A percentile compares a stretch with the other conserved stretches of the same genome.
These are phyloP conservation scores for Cutaneotrichosporon sp. DNA, from an alignment of 1,284 basidiomycete species.

Conservation along the genomic window DNA sequence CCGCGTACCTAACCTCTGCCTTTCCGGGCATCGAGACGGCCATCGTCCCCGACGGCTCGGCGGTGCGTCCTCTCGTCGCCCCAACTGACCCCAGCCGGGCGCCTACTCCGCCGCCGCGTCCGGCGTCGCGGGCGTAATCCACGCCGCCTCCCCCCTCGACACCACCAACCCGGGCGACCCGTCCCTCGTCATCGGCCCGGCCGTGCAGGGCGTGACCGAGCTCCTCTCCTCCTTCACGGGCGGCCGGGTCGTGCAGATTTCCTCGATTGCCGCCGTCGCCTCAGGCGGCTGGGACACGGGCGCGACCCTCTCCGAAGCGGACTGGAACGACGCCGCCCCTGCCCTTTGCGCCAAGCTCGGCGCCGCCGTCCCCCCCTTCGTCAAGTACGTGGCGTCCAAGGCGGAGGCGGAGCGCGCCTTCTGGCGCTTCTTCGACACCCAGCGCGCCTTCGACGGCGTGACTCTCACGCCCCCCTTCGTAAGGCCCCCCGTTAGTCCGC, in stretches of 20 bases:
- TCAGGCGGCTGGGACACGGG: conserved; percentile 39
- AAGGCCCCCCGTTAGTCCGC: background rate
- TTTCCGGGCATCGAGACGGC: conserved; percentile 28
- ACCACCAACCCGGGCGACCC: conserved; percentile 1
- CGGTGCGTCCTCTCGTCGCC: background rate
- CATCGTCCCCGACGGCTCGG: conserved; percentile 60
- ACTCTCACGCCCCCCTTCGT: conserved; percentile 11
- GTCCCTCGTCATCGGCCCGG: background rate
- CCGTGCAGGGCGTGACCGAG: conserved; percentile 8
- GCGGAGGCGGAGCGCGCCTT: conserved; percentile 36
- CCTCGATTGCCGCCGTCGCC: conserved; percentile 36
- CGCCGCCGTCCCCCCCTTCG: background rate
- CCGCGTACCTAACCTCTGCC: conserved; percentile 56
- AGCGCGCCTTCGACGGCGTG: conserved; percentile 17
- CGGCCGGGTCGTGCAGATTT: conserved; percentile 12
- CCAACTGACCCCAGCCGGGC: conserved; percentile 55
- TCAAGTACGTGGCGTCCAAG: conserved; percentile 26
- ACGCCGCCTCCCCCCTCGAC: conserved; percentile 28
- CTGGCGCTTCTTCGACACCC: conserved; percentile 30
- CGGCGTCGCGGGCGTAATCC: conserved; percentile 63
- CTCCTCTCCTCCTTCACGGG: background rate
- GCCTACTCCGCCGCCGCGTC: conserved; percentile 69
- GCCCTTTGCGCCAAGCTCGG: background rate
- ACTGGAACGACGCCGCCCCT: conserved; percentile 14
- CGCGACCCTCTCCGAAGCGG: background rate